Base-by-base conservation (phyloP, 148 eudicot genomes). In the Linanthus parryae region DNA sequence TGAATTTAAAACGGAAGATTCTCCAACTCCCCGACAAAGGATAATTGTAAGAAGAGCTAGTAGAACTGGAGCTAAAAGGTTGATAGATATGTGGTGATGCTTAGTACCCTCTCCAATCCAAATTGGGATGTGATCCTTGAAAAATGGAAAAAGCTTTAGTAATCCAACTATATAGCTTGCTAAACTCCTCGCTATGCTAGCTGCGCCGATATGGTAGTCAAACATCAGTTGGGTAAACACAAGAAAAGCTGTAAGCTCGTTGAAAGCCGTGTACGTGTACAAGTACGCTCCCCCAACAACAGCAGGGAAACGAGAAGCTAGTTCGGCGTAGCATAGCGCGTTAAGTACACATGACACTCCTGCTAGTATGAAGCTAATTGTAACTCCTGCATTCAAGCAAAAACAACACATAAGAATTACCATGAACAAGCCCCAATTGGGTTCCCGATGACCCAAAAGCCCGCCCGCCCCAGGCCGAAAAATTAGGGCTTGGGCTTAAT, bases 221-320 rank as follows among this genome's bases (percentile, higher is more conserved):
- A 92, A 79, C 96, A 87, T 92, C 73, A 92, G 60, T 48, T 92
- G 98, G 14, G 85, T 48, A 79, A 92, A 92, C 67, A 92, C 96
- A 41, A 92, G 87, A 67, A 92, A 92, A 28, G 98, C 98, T 44
- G 96, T 92, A 57, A 92, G 81, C 78, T 92, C 98, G 18, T 92
- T 92, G 72, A 92, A 92, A 73, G 98, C 96, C 4, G 96, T 76
- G 62, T 92, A 92, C 24, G 98, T 54, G 55, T 92, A 92, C 46
- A 92, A 57, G 65, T 92, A 92, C 24, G 96, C 98, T 66, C 98
- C 98, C 44, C 98, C 98, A 31, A 92, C 98, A 48, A 92, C 96
- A 33, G 98, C 96, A 36, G 98, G 98, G 67, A 92, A 84, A 7
- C 94, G 90, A 52, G 98, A 79, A 28, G 96, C 78, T 22, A 92